Conservation (phyloP, 225 moss, liverwort and hornwort species). For the Bryoerythrophyllum caledonicum region DNA sequence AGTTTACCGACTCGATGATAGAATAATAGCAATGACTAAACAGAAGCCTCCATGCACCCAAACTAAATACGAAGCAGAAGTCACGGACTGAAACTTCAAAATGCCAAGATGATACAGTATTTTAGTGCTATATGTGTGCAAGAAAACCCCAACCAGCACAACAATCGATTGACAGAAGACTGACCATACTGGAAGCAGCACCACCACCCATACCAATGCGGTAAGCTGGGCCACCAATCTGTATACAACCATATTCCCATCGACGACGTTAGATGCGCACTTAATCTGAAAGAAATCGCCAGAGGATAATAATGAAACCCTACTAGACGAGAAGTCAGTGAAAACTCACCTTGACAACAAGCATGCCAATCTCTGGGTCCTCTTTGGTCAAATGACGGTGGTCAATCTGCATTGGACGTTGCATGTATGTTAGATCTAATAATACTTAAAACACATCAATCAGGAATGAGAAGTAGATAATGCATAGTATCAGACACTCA, state of each 20-base stretch:
- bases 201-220: constrained; percentile 99
- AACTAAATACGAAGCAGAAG: not conserved
- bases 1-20: too few species aligned
- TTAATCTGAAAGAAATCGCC: not conserved
- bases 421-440: constrained; percentile 20
- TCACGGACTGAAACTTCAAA: not conserved
- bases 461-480: not conserved
- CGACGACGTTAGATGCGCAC: constrained; percentile 20
- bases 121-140: not conserved
- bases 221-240: constrained; percentile 99
- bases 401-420: constrained; percentile 69
- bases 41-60: too few species aligned
- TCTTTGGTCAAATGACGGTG: constrained; percentile 89
- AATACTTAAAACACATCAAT: not conserved
- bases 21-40: too few species aligned
- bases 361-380: constrained; percentile 89
- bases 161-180: constrained; percentile 13
- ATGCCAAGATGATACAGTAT: not conserved
- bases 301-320: not conserved
- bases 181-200: constrained; percentile 99
- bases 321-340: not conserved
- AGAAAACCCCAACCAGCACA: constrained; percentile 6
- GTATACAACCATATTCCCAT: constrained; percentile 25
- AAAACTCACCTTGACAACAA: constrained; percentile 84
- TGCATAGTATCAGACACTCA: not conserved